A percentile compares a stretch with the other conserved stretches of the same genome.
Evolutionary conservation across 345 rosid genomes (phyloP).

Genomic region (Toxicodendron radicans): DNA sequence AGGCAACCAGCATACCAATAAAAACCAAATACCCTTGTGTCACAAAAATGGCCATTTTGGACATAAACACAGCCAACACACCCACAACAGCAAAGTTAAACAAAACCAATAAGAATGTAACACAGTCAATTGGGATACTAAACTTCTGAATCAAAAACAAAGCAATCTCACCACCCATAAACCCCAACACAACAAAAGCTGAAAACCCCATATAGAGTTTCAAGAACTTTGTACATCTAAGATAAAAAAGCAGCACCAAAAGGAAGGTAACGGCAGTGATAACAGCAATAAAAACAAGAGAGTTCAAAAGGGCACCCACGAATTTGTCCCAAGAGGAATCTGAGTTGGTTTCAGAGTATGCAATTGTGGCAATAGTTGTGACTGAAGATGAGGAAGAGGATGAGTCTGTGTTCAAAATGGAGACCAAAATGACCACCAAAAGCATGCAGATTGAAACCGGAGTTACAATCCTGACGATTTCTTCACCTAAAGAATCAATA

Average conservation of each 20-base stretch:
- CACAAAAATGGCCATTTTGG: constrained; percentile 83
- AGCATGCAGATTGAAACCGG: constrained; percentile 94
- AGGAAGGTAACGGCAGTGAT: constrained; percentile 75
- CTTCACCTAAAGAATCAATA: constrained; percentile 71
- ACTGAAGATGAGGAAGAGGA: constrained; percentile 51
- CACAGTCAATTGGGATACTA: constrained; percentile 59
- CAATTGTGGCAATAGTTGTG: constrained; percentile 67
- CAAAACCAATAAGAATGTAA: constrained; percentile 59
- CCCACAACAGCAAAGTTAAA: constrained; percentile 83
- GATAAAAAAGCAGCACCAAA: constrained; percentile 82
- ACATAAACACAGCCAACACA: constrained; percentile 81
- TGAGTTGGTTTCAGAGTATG: constrained; percentile 67
- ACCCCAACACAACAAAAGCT: constrained; percentile 73
- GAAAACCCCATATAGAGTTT: constrained; percentile 83
- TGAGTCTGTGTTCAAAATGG: constrained; percentile 50
- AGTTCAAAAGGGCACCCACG: constrained; percentile 74
- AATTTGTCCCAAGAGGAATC: constrained; percentile 89
- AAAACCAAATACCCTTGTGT: constrained; percentile 80
- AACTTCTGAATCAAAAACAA: constrained; percentile 51
- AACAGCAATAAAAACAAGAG: constrained; percentile 74
- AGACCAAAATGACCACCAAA: constrained; percentile 76
- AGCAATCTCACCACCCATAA: constrained; percentile 77
- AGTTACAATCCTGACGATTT: constrained; percentile 72
- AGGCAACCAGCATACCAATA: constrained; percentile 88
- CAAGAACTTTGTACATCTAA: constrained; percentile 75